A percentile compares a stretch with the other conserved stretches of the same genome.
phyloP scores from a whole-genome alignment of 192 early-diverging fungal species.

The Umbelopsis sp. region DNA sequence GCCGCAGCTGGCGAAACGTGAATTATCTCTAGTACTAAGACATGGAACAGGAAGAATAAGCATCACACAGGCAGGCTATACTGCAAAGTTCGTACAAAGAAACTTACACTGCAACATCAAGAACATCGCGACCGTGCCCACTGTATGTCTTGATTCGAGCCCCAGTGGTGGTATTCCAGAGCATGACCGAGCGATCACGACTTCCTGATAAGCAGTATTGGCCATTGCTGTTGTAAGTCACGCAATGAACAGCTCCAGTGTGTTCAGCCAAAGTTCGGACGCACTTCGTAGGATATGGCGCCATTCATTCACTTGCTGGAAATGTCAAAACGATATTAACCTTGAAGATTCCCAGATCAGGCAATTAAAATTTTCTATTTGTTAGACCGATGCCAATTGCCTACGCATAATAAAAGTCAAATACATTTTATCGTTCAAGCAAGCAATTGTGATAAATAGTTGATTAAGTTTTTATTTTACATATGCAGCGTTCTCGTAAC shows the following conservation, averaged over 20 bases:
- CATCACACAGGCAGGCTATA: background rate
- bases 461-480: conserved; percentile 2
- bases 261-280: conserved; percentile 59
- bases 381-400: too few species aligned
- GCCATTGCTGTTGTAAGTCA: conserved; percentile 69
- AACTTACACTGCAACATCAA: conserved; percentile 67
- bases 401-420: background rate
- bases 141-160: conserved; percentile 75
- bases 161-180: conserved; percentile 73
- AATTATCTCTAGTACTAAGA: conserved; percentile 59
- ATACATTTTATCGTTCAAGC: background rate
- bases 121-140: conserved; percentile 87
- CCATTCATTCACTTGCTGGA: conserved; percentile 1
- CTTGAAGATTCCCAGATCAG: background rate
- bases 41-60: conserved; percentile 7
- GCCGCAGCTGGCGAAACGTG: conserved; percentile 77
- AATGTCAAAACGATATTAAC: background rate
- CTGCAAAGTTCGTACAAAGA: background rate
- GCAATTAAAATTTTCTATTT: too few species aligned
- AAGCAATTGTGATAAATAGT: background rate
- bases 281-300: conserved; percentile 33
- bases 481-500: conserved; percentile 20
- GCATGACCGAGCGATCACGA: conserved; percentile 67
- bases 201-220: conserved; percentile 86
- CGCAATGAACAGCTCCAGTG: conserved; percentile 69